Conservation (phyloP, 192 early-diverging fungal species). For the Gonapodya prolifera region DNA sequence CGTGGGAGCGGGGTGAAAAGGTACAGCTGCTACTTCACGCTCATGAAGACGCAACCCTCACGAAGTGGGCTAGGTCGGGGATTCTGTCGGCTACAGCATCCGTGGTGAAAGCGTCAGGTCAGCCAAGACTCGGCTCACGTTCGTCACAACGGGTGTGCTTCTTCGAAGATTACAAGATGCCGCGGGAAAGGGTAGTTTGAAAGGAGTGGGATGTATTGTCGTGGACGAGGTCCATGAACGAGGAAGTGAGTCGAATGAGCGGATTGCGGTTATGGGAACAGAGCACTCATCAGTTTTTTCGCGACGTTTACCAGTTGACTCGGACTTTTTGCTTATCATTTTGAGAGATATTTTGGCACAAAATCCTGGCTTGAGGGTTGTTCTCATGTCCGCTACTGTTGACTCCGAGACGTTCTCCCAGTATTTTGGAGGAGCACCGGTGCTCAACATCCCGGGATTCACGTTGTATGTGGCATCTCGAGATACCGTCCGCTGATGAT, state of each 20-base stretch:
- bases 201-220: constrained; percentile 4
- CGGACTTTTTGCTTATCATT: constrained; percentile 9
- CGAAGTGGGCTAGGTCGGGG: constrained; percentile 24
- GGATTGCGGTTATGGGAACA: neutral
- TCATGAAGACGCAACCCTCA: constrained; percentile 38
- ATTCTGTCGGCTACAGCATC: constrained; percentile 57
- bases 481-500: neutral
- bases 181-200: constrained; percentile 8
- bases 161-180: constrained; percentile 19
- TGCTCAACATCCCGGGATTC: constrained; percentile 2
- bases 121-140: constrained; percentile 2
- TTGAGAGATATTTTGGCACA: constrained; percentile 1
- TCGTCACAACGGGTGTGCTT: constrained; percentile 9
- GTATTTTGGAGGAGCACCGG: constrained; percentile 8
- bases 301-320: constrained; percentile 6
- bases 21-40: constrained; percentile 38
- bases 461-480: constrained; percentile 6
- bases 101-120: constrained; percentile 3
- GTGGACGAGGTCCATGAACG: constrained; percentile 12
- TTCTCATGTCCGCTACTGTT: constrained; percentile 12
- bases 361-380: neutral
- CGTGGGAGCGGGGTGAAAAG: constrained; percentile 37
- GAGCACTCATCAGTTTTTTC: neutral
- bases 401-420: constrained; percentile 4
- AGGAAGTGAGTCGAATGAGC: neutral